Conservation (phyloP, 176 grass and related monocot species). For the Eleusine coracana region DNA sequence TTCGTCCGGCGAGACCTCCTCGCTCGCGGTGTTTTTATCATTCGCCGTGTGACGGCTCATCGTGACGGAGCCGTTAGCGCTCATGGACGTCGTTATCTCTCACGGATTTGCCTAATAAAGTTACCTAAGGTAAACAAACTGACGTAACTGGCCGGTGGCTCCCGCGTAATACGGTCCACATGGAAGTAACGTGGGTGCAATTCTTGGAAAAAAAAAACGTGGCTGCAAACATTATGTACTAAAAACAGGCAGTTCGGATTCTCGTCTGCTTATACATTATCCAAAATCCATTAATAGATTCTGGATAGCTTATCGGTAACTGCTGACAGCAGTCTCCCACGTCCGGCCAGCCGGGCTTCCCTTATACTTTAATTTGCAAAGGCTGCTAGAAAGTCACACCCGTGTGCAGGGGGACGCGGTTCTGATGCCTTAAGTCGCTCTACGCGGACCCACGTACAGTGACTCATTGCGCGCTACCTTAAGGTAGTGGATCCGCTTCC, state of each 20-base stretch:
- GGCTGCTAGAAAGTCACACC: no score
- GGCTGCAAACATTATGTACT: neutral
- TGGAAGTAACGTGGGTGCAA: neutral
- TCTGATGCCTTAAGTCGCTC: no score
- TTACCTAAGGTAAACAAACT: accelerated
- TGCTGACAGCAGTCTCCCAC: neutral
- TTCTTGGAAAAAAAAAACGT: no score
- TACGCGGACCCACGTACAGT: no score
- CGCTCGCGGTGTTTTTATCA: conserved; percentile 20
- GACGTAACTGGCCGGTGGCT: neutral
- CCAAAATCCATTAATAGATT: conserved; percentile 33
- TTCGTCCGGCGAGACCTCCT: conserved; percentile 19
- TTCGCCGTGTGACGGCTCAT: conserved; percentile 13
- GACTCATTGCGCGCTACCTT: no score
- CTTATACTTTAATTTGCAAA: no score
- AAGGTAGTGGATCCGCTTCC: no score
- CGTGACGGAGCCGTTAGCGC: conserved; percentile 37
- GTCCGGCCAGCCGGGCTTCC: no score
- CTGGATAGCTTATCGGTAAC: neutral
- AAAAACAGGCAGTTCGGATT: conserved; percentile 12
- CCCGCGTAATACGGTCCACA: neutral
- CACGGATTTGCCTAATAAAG: neutral
- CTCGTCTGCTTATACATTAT: neutral
- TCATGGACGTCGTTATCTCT: neutral
- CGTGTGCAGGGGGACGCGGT: no score